These are phyloP conservation scores for Geotrichum histeridarum DNA, from an alignment of 1,139 yeast genomes.

Conservation along the genomic window DNA sequence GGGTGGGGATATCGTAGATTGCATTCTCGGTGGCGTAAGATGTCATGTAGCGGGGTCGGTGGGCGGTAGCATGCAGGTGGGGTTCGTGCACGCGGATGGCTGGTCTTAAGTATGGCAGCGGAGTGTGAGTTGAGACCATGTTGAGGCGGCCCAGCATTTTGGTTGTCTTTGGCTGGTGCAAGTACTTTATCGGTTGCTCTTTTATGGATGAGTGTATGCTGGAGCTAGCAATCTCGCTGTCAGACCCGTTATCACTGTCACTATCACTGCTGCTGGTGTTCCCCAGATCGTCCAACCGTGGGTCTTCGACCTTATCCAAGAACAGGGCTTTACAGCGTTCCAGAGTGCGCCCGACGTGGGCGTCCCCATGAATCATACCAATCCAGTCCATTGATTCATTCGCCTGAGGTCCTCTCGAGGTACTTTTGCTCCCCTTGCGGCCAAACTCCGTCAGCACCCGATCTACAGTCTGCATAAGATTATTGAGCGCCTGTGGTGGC, in stretches of 20 bases:
- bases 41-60: neutral
- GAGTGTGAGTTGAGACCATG: slow-evolving; percentile 5
- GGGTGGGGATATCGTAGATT: neutral
- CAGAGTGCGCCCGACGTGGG: slow-evolving; percentile 20
- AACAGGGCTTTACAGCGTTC: slow-evolving; percentile 25
- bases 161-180: neutral
- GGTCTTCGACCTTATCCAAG: slow-evolving; percentile 14
- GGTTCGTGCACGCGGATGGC: slow-evolving; percentile 5
- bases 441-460: slow-evolving; percentile 14
- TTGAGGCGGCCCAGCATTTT: slow-evolving; percentile 1
- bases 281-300: slow-evolving; percentile 3
- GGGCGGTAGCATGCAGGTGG: neutral
- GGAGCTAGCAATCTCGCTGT: neutral
- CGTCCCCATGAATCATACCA: slow-evolving; percentile 20
- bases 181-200: neutral
- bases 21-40: neutral
- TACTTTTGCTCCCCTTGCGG: slow-evolving; percentile 2
- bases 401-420: neutral
- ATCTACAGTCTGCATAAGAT: slow-evolving; percentile 20
- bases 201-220: neutral
- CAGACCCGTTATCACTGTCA: neutral
- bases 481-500: slow-evolving; percentile 22
- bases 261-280: slow-evolving; percentile 1
- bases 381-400: slow-evolving; percentile 20
- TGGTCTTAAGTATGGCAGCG: slow-evolving; percentile 4